phyloP scores from a whole-genome alignment of 1,139 yeast species.

The Taiozyma sp. region DNA sequence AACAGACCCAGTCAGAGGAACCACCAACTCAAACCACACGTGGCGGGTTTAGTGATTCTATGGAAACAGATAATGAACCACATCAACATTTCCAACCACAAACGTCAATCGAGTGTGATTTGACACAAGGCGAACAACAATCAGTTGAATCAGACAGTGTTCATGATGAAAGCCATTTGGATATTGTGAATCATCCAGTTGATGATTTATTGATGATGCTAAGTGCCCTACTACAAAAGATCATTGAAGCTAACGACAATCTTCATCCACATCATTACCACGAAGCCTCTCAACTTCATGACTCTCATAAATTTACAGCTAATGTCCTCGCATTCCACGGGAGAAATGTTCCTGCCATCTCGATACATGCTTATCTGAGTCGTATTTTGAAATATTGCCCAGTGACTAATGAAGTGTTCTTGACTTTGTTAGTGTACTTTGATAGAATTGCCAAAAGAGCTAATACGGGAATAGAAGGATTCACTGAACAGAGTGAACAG shows the following conservation, averaged over 20 bases:
- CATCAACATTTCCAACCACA: conserved; percentile 2
- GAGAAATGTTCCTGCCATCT: conserved; percentile 90
- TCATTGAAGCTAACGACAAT: conserved; percentile 88
- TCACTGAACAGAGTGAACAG: conserved; percentile 7
- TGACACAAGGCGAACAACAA: conserved; percentile 1
- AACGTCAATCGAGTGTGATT: conserved; percentile 3
- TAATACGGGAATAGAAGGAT: conserved; percentile 39
- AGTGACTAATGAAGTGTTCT: conserved; percentile 92
- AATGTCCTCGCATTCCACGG: conserved; percentile 93
- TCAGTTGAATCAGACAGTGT: conserved; percentile 1
- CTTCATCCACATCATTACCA: conserved; percentile 71
- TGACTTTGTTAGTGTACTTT: conserved; percentile 85
- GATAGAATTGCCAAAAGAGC: conserved; percentile 93
- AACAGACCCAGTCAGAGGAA: not conserved
- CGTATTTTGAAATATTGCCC: conserved; percentile 96
- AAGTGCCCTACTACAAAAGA: conserved; percentile 76
- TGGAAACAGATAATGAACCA: conserved; percentile 4
- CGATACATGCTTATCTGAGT: conserved; percentile 81
- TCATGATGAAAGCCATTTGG: conserved; percentile 50
- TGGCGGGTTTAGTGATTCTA: conserved; percentile 1
- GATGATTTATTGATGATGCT: conserved; percentile 80
- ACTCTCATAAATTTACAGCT: conserved; percentile 50
- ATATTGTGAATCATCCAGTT: conserved; percentile 81
- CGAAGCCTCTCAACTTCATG: conserved; percentile 34
- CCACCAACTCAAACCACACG: not conserved